Evolutionary conservation across 2,329 filamentous ascomycete species (phyloP).

Genomic region (Cladosporium austrohemisphaericum): DNA sequence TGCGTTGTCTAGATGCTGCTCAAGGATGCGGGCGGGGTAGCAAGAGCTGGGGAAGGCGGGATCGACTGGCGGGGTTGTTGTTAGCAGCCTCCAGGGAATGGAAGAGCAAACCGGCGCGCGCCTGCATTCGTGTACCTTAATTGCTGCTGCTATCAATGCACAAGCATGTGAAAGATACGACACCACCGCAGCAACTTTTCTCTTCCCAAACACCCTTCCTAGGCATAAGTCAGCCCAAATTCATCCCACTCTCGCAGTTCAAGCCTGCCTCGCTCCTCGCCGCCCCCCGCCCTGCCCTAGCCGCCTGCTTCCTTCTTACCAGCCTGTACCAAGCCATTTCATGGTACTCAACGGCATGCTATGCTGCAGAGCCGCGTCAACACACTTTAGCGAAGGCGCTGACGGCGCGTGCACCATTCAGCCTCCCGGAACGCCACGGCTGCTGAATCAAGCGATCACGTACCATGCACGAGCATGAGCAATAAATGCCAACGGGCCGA

Average conservation of each 20-base stretch:
- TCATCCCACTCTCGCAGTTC: not conserved
- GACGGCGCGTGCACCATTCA: slow-evolving; percentile 9
- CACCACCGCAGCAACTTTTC: not conserved
- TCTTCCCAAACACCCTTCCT: too few relatives aligned
- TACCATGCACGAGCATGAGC: slow-evolving; percentile 1
- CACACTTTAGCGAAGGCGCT: slow-evolving; percentile 10
- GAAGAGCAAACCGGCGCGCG: not conserved
- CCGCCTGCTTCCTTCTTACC: not conserved
- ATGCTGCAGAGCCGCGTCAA: slow-evolving; percentile 7
- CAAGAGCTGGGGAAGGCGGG: not conserved
- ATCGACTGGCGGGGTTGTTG: not conserved
- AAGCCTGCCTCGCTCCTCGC: slow-evolving; percentile 9
- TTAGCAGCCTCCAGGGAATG: not conserved
- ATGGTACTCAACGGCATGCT: slow-evolving; percentile 10
- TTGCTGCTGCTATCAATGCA: not conserved
- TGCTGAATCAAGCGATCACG: not conserved
- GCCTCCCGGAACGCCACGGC: slow-evolving; percentile 12
- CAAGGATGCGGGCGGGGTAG: not conserved
- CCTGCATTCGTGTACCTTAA: not conserved
- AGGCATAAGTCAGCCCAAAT: not conserved
- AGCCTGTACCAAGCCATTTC: not conserved
- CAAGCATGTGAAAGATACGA: not conserved
- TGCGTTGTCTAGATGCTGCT: not conserved
- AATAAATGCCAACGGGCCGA: not conserved
- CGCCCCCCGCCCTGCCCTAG: not conserved